Base-by-base conservation (phyloP, 2,329 filamentous ascomycete species). In the Metarhizium guizhouense region DNA sequence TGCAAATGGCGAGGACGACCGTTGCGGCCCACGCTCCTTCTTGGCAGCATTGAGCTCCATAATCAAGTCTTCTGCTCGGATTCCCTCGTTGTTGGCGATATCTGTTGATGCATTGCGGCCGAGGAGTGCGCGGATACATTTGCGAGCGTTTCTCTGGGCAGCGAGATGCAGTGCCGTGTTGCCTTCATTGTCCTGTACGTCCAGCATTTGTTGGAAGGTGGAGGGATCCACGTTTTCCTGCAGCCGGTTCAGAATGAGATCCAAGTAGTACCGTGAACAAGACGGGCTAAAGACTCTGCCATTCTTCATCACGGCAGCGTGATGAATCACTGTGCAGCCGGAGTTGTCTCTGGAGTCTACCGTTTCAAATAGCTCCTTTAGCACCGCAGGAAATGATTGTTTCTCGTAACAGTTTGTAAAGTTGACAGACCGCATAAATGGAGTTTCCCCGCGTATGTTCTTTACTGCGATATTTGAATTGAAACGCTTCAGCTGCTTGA, bases 381-480 rank as follows among this genome's bases (percentile, higher is more conserved):
- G 84, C 55, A 99, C 85, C 25, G 81, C 81, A 0, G 90, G 88
- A 73, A 97, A 96, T 0, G 90, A 92, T 62, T 90, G 84, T 73
- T 94, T 95, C 69, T 97, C 94, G 69, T 86, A 94, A 68, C 94
- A 96, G 70, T 99, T 99, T 49, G 93, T 97, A 70, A 97, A 99
- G 67, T 95, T 83, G 55, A 97, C 92, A 6, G 90, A 88, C 47
- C 92, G 87, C 83, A 99, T 96, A 40, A 99, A 82, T 0, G 94
- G 93, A 0, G 94, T 97, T 72, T 97, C 93, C 56, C 87, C 87
- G 20, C 84, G 77, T 48, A 82, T 74, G 56, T 91, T 92, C 54
- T 86, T 80, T 3, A 86, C 84, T 34, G 84, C 82, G 16, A 90
- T 77, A 58, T 84, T 84, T 11, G 93, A 91, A 47, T 88, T 86